These are phyloP conservation scores for Chlorella sp. DNA, from an alignment of 139 green algal genomes.

Conservation along the genomic window DNA sequence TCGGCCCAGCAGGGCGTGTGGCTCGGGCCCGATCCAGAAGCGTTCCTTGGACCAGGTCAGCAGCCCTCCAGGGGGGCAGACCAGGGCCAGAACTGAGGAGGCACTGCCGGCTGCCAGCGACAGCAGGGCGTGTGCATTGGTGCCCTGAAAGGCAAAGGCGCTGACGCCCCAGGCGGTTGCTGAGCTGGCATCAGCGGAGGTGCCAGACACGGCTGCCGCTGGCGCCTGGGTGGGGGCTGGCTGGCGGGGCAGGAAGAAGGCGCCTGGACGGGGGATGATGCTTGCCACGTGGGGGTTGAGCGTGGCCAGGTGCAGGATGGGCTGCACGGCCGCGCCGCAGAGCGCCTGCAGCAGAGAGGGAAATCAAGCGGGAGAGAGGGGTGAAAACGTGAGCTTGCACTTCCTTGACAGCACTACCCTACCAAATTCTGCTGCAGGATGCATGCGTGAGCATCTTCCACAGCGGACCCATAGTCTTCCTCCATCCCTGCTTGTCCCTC, in stretches of 20 bases:
- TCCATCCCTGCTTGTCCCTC: no score
- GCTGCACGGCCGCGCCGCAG: slow-evolving; percentile 12
- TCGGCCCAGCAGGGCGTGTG: slow-evolving; percentile 15
- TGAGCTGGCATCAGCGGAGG: background rate
- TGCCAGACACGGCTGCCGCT: background rate
- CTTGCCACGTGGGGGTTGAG: slow-evolving; percentile 73
- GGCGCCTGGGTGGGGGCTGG: background rate
- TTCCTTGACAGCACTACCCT: background rate
- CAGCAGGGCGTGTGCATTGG: slow-evolving; percentile 77
- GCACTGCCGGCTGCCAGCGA: background rate
- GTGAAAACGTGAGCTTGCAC: background rate
- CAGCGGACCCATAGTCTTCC: no score
- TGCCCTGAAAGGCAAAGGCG: slow-evolving; percentile 86
- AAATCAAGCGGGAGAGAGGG: background rate
- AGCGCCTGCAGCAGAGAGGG: slow-evolving; percentile 39
- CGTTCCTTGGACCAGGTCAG: slow-evolving; percentile 19
- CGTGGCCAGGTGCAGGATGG: slow-evolving; percentile 73
- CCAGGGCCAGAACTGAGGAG: background rate
- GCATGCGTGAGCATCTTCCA: no score
- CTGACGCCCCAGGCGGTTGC: slow-evolving; percentile 61
- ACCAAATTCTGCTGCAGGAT: no score
- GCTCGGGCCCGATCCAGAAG: slow-evolving; percentile 23
- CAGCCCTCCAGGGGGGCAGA: background rate
- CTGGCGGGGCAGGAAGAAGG: slow-evolving; percentile 52
- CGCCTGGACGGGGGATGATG: slow-evolving; percentile 18